A percentile compares a stretch with the other conserved stretches of the same genome.
Conservation (phyloP, 768 basidiomycete genomes). For the Tricholoma sp. region DNA sequence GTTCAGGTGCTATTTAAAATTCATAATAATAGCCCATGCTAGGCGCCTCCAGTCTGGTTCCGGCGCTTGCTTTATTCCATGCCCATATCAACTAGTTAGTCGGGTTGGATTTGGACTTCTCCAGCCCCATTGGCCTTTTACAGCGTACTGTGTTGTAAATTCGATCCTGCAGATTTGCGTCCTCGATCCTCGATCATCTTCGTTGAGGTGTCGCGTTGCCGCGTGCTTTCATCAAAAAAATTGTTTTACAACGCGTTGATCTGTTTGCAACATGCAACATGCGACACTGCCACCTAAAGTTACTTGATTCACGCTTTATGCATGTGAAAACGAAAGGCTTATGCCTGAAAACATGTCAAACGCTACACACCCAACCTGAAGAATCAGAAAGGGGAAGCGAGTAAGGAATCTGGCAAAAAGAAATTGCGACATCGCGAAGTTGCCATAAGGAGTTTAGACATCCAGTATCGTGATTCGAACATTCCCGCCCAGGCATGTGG, state of each 20-base stretch:
- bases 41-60: too few species aligned
- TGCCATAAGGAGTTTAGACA: constrained; percentile 15
- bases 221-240: too few species aligned
- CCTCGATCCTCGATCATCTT: too few species aligned
- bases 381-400: not conserved
- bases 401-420: constrained; percentile 1
- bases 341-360: not conserved
- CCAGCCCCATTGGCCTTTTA: not conserved
- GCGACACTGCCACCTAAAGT: too few species aligned
- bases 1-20: too few species aligned
- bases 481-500: constrained; percentile 8
- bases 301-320: too few species aligned
- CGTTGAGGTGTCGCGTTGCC: too few species aligned
- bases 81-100: not conserved
- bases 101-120: not conserved
- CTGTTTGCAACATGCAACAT: too few species aligned
- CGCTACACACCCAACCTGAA: not conserved
- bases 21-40: too few species aligned
- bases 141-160: not conserved
- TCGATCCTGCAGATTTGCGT: not conserved
- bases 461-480: constrained; percentile 20
- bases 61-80: too few species aligned
- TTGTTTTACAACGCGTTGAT: too few species aligned
- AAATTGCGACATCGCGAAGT: constrained; percentile 18
- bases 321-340: not conserved